Evolutionary conservation across 129 eudicot species (phyloP).

Genomic region (Chrysanthemum seticuspe): DNA sequence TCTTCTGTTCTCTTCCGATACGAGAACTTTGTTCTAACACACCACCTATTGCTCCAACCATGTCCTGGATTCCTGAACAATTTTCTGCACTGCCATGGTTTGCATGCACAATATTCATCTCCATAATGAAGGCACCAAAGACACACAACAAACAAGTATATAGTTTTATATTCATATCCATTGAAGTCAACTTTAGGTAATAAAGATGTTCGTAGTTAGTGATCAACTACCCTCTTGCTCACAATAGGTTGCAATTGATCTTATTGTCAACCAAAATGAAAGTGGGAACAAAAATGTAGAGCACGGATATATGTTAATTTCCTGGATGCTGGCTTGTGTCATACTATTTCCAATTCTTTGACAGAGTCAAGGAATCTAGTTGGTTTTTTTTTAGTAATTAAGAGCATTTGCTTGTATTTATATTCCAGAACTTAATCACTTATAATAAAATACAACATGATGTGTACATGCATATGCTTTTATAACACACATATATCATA

Average conservation of each 20-base stretch:
- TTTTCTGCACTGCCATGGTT: neutral
- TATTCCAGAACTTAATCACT: no score
- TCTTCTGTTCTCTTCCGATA: slow-evolving; percentile 46
- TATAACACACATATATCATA: no score
- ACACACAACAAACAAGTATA: slow-evolving; percentile 8
- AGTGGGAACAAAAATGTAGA: neutral
- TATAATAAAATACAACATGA: no score
- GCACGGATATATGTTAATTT: neutral
- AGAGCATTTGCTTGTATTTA: no score
- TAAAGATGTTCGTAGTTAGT: neutral
- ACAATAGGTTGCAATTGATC: no score
- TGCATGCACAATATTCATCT: slow-evolving; percentile 15
- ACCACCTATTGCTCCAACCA: slow-evolving; percentile 37
- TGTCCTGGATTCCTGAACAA: slow-evolving; percentile 12
- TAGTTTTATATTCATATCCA: neutral
- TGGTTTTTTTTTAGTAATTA: neutral
- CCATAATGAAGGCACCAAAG: slow-evolving; percentile 4
- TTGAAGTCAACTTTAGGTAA: slow-evolving; percentile 9
- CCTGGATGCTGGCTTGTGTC: neutral
- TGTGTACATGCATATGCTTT: no score
- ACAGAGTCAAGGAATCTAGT: slow-evolving; percentile 5
- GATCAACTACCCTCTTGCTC: no score
- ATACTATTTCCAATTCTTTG: neutral
- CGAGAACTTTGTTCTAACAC: slow-evolving; percentile 41
- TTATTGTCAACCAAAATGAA: neutral